Evolutionary conservation across 768 basidiomycete species (phyloP).

Genomic region (Tricholoma matsutake): DNA sequence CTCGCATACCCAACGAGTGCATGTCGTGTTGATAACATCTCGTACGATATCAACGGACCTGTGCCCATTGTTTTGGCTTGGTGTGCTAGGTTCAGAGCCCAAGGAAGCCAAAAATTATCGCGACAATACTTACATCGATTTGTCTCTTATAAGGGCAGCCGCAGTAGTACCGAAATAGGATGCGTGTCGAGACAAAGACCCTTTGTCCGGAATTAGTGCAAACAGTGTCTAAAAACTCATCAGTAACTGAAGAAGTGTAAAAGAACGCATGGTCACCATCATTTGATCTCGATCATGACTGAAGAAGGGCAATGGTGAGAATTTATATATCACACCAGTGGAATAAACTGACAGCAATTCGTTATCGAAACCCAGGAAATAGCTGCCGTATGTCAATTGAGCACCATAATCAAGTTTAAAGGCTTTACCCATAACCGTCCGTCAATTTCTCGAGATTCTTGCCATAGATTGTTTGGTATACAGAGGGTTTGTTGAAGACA

Average conservation of each 20-base stretch:
- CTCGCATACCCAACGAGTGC: constrained; percentile 25
- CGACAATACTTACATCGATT: constrained; percentile 4
- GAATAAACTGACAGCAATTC: constrained; percentile 10
- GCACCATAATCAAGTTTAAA: neutral
- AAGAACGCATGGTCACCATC: constrained; percentile 11
- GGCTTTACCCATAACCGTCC: constrained; percentile 18
- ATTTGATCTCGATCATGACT: constrained; percentile 21
- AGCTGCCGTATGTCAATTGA: constrained; percentile 4
- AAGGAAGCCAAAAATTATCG: neutral
- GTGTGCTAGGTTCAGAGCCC: neutral
- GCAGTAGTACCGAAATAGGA: constrained; percentile 15
- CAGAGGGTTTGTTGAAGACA: constrained; percentile 16
- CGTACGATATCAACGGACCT: constrained; percentile 19
- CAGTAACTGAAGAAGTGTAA: neutral
- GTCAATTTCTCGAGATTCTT: constrained; percentile 13
- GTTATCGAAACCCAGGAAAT: constrained; percentile 19
- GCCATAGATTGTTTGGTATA: constrained; percentile 14
- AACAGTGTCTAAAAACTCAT: constrained; percentile 13
- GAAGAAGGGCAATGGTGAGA: neutral
- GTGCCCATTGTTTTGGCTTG: constrained; percentile 7
- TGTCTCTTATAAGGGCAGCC: constrained; percentile 9
- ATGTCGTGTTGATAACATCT: constrained; percentile 24
- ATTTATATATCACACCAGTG: neutral
- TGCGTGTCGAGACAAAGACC: constrained; percentile 13
- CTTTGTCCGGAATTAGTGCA: constrained; percentile 17